Evolutionary conservation across 768 basidiomycete species (phyloP), one percentile per base, ranked within the genome.

Genomic region (Hericium rajendrae): DNA sequence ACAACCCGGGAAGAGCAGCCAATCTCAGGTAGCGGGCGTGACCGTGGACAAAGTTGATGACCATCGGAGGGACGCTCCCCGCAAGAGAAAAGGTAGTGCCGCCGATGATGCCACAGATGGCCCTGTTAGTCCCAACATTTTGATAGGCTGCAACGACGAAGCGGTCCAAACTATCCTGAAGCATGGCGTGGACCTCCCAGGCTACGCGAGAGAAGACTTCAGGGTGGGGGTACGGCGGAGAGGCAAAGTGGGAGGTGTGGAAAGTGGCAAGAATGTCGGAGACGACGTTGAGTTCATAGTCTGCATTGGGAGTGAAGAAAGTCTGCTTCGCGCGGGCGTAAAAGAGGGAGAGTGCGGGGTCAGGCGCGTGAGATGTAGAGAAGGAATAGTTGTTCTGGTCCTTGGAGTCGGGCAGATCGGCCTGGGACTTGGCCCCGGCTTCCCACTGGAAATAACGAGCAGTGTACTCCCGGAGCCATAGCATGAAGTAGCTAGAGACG

Each of bases 401-500:
- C 38, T 51, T 46, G 57, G 39, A 38, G 32, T 54, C 53, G 57
- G 41, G 49, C 51, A 55, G 62, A 38, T 26, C 38, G 3, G 57
- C 0, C 86, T 86, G 0, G 86, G 85, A 0, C 65, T 88, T 52
- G 88, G 88, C 18, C 64, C 88, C 18, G 79, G 80, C 2, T 69
- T 87, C 15, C 62, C 87, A 15, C 59, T 88, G 4, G 76, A 82
- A 3, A 84, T 85, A 52, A 61, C 88, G 38, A 78, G 88, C 59
- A 88, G 88, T 4, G 81, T 90, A 59, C 62, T 90, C 88, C 59
- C 80, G 81, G 32, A 90, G 74, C 88, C 88, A 91, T 52, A 91
- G 80, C n/a, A 80, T 78, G 66, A 91, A 91, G 65, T 91, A 91
- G 18, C 85, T 85, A 18, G 64, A 6, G 59, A 26, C 58, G 15